phyloP scores from a whole-genome alignment of 2,329 filamentous ascomycete species.

The Microthyrium microscopicum region DNA sequence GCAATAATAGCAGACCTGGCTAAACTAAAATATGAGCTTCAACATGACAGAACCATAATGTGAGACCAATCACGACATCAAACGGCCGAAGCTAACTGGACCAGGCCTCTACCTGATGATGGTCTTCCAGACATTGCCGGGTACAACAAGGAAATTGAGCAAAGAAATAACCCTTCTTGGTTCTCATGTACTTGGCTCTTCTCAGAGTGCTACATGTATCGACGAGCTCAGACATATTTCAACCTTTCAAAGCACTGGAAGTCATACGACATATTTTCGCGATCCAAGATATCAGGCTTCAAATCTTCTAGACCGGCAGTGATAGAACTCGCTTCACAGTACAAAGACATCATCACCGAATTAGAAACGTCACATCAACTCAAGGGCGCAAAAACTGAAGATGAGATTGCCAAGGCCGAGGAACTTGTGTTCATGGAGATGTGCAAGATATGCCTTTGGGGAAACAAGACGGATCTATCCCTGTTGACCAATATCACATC shows the following conservation, averaged over 20 bases:
- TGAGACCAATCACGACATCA: slow-evolving; percentile 24
- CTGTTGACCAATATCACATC: slow-evolving; percentile 80
- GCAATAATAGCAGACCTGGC: slow-evolving; percentile 63
- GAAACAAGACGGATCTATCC: slow-evolving; percentile 87
- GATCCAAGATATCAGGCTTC: slow-evolving; percentile 85
- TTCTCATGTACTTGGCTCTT: slow-evolving; percentile 77
- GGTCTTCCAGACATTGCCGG: slow-evolving; percentile 55
- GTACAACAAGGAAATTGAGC: slow-evolving; percentile 75
- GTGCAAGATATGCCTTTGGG: slow-evolving; percentile 94
- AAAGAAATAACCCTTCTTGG: slow-evolving; percentile 50
- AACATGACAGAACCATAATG: slow-evolving; percentile 71
- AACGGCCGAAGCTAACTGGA: background rate
- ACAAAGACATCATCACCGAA: slow-evolving; percentile 55
- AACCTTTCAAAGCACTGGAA: slow-evolving; percentile 67
- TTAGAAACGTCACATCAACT: slow-evolving; percentile 37
- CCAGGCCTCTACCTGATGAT: slow-evolving; percentile 59
- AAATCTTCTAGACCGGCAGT: slow-evolving; percentile 78
- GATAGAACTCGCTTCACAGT: slow-evolving; percentile 63
- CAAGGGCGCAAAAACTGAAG: slow-evolving; percentile 26
- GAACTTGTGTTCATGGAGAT: slow-evolving; percentile 75
- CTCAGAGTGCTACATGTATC: slow-evolving; percentile 86
- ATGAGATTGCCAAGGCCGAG: slow-evolving; percentile 49
- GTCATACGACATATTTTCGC: slow-evolving; percentile 72
- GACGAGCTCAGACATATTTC: slow-evolving; percentile 70
- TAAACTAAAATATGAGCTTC: slow-evolving; percentile 81